These are phyloP conservation scores for Pythium utonaiense DNA, from an alignment of 352 stramenopile species.

Conservation along the genomic window DNA sequence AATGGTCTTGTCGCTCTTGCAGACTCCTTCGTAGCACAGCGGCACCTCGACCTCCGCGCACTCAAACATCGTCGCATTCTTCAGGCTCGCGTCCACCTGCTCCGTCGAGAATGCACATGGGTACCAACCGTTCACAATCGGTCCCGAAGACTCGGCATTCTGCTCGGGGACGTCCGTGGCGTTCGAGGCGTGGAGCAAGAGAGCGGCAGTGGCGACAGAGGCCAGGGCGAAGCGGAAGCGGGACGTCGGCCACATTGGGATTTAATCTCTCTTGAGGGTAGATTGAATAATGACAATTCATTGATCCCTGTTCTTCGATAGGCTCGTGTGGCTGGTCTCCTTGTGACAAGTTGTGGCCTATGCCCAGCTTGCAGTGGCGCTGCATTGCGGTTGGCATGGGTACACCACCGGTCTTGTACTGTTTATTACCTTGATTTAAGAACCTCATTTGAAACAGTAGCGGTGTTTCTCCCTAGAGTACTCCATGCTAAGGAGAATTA, in stretches of 20 bases:
- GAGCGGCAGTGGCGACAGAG: not conserved
- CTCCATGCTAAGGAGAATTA: no score
- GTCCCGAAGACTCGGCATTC: not conserved
- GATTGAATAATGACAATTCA: not conserved
- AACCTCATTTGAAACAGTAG: no score
- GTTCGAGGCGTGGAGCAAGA: slow-evolving; percentile 10
- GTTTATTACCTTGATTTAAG: no score
- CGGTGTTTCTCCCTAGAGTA: no score
- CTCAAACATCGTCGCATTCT: not conserved
- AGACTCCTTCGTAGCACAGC: slow-evolving; percentile 23
- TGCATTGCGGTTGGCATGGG: no score
- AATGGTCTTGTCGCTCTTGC: slow-evolving; percentile 15
- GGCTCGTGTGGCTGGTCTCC: no score
- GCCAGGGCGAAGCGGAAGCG: not conserved
- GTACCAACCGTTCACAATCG: slow-evolving; percentile 28
- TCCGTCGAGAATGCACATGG: slow-evolving; percentile 13
- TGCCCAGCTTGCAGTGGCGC: no score
- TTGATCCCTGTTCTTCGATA: no score
- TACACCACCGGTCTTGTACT: no score
- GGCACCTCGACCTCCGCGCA: slow-evolving; percentile 19
- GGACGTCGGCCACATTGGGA: not conserved
- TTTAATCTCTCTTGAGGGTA: no score
- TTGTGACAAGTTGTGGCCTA: no score
- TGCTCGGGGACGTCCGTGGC: not conserved
- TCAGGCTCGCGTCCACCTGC: not conserved